A percentile compares a stretch with the other conserved stretches of the same genome.
phyloP scores from a whole-genome alignment of 257 asterid genomes.

The Gentiana dahurica region DNA sequence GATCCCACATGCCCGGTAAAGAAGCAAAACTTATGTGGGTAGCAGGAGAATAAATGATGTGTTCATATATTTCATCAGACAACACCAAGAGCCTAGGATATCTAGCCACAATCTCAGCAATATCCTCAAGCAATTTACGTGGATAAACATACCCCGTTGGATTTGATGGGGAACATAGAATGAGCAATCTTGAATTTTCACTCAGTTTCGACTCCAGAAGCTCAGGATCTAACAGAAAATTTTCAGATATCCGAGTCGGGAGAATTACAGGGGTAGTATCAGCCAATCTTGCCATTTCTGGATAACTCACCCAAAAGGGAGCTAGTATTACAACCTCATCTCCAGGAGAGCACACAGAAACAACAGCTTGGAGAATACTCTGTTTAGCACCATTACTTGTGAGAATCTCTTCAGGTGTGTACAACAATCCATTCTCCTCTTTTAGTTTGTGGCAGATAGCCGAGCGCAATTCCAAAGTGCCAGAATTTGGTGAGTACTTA shows the following conservation, averaged over 20 bases:
- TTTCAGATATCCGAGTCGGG: slow-evolving; percentile 64
- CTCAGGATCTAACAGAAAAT: slow-evolving; percentile 76
- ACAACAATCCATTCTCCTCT: slow-evolving; percentile 87
- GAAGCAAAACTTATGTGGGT: slow-evolving; percentile 93
- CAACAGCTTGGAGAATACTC: slow-evolving; percentile 80
- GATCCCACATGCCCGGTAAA: slow-evolving; percentile 91
- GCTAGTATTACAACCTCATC: slow-evolving; percentile 96
- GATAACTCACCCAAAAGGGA: slow-evolving; percentile 99
- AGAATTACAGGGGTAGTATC: slow-evolving; percentile 86
- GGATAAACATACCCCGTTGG: slow-evolving; percentile 99
- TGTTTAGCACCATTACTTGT: slow-evolving; percentile 97
- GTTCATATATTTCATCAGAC: slow-evolving; percentile 94
- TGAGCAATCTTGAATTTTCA: slow-evolving; percentile 80
- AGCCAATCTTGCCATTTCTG: slow-evolving; percentile 94
- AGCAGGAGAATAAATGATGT: slow-evolving; percentile 92
- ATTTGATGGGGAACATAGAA: slow-evolving; percentile 96
- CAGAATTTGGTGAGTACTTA: slow-evolving; percentile 89
- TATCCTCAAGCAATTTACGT: slow-evolving; percentile 65
- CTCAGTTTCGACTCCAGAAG: slow-evolving; percentile 67
- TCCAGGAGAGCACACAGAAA: slow-evolving; percentile 96
- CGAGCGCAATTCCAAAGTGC: slow-evolving; percentile 70
- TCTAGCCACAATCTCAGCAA: slow-evolving; percentile 74
- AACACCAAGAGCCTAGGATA: slow-evolving; percentile 94
- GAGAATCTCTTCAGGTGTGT: slow-evolving; percentile 81
- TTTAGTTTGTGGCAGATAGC: slow-evolving; percentile 86